Percentiles rank a stretch among this genome's conserved stretches.
These are phyloP conservation scores for Penicillium waksmanii DNA, from an alignment of 495 filamentous ascomycete genomes.

Conservation along the genomic window DNA sequence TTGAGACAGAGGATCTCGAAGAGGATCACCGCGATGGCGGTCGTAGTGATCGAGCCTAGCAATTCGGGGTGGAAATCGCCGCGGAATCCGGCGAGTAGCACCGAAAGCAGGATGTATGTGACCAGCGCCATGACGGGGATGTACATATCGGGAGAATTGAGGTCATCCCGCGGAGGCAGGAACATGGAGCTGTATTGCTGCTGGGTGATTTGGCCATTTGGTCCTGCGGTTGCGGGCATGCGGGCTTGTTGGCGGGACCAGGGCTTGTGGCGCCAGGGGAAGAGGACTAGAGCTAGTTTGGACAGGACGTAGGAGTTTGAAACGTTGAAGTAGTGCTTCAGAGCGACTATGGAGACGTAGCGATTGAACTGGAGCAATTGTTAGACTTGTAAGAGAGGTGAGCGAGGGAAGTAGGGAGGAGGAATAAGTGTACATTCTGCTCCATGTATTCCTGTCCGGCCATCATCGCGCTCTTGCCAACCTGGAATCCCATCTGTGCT, in stretches of 20 bases:
- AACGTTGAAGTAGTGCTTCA: conserved; percentile 98
- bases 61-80: conserved; percentile 94
- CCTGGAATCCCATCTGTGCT: conserved; percentile 94
- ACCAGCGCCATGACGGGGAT: conserved; percentile 87
- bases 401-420: neutral
- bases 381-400: neutral
- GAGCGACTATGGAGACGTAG: conserved; percentile 85
- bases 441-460: conserved; percentile 92
- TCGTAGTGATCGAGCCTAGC: conserved; percentile 83
- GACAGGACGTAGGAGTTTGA: conserved; percentile 88
- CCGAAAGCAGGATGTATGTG: conserved; percentile 93
- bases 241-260: conserved; percentile 80
- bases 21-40: conserved; percentile 76
- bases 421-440: conserved; percentile 67
- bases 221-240: conserved; percentile 56
- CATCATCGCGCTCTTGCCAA: conserved; percentile 86
- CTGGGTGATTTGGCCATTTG: conserved; percentile 60
- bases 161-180: conserved; percentile 91
- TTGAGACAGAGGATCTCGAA: conserved; percentile 90
- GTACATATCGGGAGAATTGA: conserved; percentile 99
- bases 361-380: conserved; percentile 74
- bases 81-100: conserved; percentile 86
- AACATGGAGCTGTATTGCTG: conserved; percentile 77
- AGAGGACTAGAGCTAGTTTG: conserved; percentile 87
- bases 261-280: conserved; percentile 95